These are phyloP conservation scores for Fusarium ramigenum DNA, from an alignment of 2,329 filamentous ascomycete species.

Conservation along the genomic window DNA sequence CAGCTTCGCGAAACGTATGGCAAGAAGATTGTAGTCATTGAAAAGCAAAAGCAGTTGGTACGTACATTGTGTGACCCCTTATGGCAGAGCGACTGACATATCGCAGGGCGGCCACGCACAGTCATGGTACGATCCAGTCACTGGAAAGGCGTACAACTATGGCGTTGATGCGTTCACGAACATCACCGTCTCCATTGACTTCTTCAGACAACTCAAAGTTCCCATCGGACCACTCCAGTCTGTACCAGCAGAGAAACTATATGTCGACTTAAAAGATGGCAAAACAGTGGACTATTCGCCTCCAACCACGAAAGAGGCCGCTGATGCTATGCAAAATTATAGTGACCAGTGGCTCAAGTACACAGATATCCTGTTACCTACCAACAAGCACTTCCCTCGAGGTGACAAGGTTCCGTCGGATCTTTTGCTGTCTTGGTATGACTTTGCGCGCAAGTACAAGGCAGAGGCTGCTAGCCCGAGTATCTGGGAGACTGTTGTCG, in stretches of 20 bases:
- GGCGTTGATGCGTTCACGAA: not conserved
- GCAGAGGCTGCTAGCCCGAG: not conserved
- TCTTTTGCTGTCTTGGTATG: not conserved
- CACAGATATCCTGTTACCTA: not conserved
- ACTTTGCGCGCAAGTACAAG: not conserved
- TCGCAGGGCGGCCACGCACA: not conserved
- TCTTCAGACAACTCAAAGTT: not conserved
- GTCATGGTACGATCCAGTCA: not conserved
- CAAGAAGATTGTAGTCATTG: not conserved
- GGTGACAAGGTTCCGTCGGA: not conserved
- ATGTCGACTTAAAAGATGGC: not conserved
- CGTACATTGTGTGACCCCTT: accelerated
- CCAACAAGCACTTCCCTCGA: not conserved
- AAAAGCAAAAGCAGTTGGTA: not conserved
- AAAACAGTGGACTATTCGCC: not conserved
- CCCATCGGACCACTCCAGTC: not conserved
- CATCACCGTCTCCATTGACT: not conserved
- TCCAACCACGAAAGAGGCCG: not conserved
- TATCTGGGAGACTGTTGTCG: not conserved
- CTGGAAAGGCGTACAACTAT: not conserved
- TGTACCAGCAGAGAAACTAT: accelerated
- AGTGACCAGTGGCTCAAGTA: not conserved
- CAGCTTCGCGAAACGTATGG: not conserved
- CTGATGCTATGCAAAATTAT: not conserved
- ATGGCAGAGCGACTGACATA: not conserved